phyloP scores from a whole-genome alignment of 2,329 filamentous ascomycete genomes.

The Cyphellophora europaea region DNA sequence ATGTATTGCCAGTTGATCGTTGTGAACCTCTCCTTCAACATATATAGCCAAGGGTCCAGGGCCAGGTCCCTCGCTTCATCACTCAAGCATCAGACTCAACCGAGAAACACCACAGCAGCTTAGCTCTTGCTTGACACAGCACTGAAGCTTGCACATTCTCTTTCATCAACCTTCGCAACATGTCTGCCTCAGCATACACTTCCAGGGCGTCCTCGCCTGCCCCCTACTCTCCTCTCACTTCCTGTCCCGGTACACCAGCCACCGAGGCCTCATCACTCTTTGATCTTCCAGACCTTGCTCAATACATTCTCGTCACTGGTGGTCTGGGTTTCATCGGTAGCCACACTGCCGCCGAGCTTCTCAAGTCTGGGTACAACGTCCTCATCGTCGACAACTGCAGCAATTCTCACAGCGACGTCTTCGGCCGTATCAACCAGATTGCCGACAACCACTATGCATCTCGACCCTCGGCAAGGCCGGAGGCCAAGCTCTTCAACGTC shows the following conservation, averaged over 20 bases:
- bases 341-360: conserved; percentile 32
- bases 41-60: no score
- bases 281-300: conserved; percentile 27
- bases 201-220: neutral
- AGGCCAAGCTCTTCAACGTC: conserved; percentile 36
- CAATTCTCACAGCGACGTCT: conserved; percentile 28
- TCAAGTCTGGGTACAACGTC: conserved; percentile 32
- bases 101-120: no score
- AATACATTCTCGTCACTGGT: conserved; percentile 35
- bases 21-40: no score
- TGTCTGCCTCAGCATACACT: conserved; percentile 1
- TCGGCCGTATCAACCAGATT: conserved; percentile 26
- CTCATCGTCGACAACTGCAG: conserved; percentile 33
- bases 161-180: no score
- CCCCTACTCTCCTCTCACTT: neutral
- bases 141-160: no score
- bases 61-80: no score
- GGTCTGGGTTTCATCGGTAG: conserved; percentile 34
- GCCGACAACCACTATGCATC: conserved; percentile 27
- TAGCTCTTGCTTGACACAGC: no score
- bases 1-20: no score
- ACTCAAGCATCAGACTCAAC: no score
- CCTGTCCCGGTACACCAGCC: conserved; percentile 21
- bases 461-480: conserved; percentile 30
- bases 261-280: conserved; percentile 37